phyloP scores from a whole-genome alignment of 495 filamentous ascomycete species.

The Penicillium cinerascens region DNA sequence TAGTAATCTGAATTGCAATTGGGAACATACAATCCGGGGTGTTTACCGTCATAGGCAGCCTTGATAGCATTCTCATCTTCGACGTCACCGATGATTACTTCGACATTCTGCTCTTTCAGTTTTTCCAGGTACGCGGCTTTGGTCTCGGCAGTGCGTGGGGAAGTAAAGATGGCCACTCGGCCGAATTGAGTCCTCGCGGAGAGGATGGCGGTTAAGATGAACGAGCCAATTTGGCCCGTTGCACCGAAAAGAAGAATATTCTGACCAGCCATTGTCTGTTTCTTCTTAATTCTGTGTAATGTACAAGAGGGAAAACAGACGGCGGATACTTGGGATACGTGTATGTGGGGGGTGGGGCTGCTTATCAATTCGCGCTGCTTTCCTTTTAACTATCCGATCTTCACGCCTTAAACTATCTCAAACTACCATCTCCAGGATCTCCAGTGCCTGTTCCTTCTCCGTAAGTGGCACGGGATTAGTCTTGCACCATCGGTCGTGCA shows the following conservation, averaged over 20 bases:
- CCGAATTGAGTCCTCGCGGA: conserved; percentile 49
- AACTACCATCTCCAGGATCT: conserved; percentile 51
- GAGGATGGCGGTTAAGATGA: conserved; percentile 59
- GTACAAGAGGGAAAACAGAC: not conserved
- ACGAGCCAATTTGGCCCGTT: conserved; percentile 63
- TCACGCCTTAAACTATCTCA: conserved; percentile 6
- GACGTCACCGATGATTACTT: conserved; percentile 59
- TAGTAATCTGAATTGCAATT: not conserved
- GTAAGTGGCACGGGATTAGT: conserved; percentile 49
- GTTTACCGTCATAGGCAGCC: conserved; percentile 48
- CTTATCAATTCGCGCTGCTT: conserved; percentile 20
- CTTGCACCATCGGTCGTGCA: conserved; percentile 49
- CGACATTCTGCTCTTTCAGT: conserved; percentile 48
- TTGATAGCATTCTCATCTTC: conserved; percentile 48
- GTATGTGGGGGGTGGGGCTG: conserved; percentile 19
- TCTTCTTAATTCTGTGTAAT: not conserved
- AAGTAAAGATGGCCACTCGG: conserved; percentile 63
- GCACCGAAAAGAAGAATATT: conserved; percentile 68
- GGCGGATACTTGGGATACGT: not conserved
- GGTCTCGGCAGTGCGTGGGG: conserved; percentile 43
- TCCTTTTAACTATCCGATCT: not conserved
- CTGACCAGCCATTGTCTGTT: conserved; percentile 14
- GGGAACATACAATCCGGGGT: not conserved
- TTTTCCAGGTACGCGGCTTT: conserved; percentile 35
- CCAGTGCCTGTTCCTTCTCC: conserved; percentile 50